phyloP scores from a whole-genome alignment of 192 early-diverging fungal species.

The Entrophospora sp. region DNA sequence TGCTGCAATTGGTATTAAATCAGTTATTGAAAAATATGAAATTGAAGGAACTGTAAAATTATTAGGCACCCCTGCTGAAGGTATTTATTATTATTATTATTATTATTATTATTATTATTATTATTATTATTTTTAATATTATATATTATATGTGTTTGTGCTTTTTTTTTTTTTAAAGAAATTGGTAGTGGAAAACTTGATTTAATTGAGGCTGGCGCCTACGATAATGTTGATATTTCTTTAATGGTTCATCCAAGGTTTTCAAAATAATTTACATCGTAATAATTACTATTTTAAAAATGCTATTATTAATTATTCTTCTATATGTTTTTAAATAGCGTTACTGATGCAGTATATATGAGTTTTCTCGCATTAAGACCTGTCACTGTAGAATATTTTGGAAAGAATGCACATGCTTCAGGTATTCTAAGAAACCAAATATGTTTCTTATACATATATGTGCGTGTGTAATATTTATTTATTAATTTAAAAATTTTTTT shows the following conservation, averaged over 20 bases:
- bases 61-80: slow-evolving; percentile 73
- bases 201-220: slow-evolving; percentile 58
- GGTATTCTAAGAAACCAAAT: slow-evolving; percentile 39
- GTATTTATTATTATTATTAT: slow-evolving; percentile 1
- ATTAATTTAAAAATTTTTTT: background rate
- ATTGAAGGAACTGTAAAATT: slow-evolving; percentile 55
- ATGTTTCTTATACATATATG: too few relatives aligned
- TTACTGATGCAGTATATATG: slow-evolving; percentile 39
- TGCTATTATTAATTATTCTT: background rate
- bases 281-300: background rate
- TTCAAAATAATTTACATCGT: background rate
- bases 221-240: slow-evolving; percentile 60
- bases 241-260: slow-evolving; percentile 77
- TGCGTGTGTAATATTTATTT: too few relatives aligned
- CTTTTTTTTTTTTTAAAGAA: slow-evolving; percentile 28
- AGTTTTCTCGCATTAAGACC: slow-evolving; percentile 32
- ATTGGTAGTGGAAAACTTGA: slow-evolving; percentile 62
- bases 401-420: slow-evolving; percentile 63
- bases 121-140: background rate
- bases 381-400: slow-evolving; percentile 56
- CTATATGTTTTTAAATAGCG: slow-evolving; percentile 18
- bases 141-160: too few relatives aligned
- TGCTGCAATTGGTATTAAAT: slow-evolving; percentile 40
- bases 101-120: background rate
- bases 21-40: slow-evolving; percentile 18